Evolutionary conservation across 2,329 filamentous ascomycete genomes (phyloP).

Genomic region (Ascochyta fabae): DNA sequence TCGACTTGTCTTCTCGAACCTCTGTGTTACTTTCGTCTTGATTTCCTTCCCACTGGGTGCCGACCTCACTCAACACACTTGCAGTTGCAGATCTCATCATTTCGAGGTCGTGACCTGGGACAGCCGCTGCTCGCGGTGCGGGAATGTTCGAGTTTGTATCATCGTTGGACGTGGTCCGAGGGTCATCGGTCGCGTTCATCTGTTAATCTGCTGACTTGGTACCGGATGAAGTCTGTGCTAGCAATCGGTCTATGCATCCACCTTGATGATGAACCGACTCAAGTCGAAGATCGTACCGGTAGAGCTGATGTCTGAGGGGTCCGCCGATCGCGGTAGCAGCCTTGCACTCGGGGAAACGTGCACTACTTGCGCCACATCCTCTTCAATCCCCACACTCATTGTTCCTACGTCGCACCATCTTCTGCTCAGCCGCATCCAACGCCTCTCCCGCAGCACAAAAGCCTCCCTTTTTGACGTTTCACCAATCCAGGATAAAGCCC

Average conservation of each 20-base stretch:
- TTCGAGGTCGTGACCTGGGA: neutral
- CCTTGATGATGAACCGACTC: neutral
- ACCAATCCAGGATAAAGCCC: neutral
- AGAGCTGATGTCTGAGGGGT: neutral
- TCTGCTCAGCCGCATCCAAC: neutral
- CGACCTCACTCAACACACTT: neutral
- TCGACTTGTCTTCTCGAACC: too few species aligned
- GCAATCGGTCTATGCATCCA: neutral
- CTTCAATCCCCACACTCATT: neutral
- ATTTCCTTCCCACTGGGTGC: neutral
- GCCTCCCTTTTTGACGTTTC: neutral
- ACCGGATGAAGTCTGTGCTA: neutral
- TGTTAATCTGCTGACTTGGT: neutral
- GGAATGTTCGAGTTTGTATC: neutral
- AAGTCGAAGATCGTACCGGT: neutral
- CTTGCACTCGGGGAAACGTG: neutral
- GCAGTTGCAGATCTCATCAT: neutral
- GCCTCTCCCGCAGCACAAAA: slow-evolving; percentile 10
- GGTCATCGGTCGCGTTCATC: neutral
- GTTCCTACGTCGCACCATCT: slow-evolving; percentile 4
- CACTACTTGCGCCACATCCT: neutral
- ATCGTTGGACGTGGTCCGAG: neutral
- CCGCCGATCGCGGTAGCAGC: neutral
- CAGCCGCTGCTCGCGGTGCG: neutral
- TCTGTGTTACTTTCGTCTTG: too few species aligned